Evolutionary conservation across 2,329 filamentous ascomycete species (phyloP).

Genomic region (Mycocentrospora acerina): DNA sequence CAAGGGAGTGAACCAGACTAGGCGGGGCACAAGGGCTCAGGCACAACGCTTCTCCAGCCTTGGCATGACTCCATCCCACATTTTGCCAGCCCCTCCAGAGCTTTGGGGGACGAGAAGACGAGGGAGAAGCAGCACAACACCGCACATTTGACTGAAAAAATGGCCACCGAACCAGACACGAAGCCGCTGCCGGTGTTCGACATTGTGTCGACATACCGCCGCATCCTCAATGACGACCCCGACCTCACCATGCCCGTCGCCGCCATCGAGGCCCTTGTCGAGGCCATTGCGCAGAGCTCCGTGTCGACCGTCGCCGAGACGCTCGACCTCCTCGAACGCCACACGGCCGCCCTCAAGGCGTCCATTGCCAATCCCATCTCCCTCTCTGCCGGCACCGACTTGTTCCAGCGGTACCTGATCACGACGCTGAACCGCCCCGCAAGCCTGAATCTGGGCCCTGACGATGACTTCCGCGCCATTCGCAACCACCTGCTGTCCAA

Average conservation of each 20-base stretch:
- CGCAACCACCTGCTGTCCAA: conserved; percentile 82
- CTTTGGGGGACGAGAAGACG: conserved; percentile 2
- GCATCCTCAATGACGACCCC: conserved; percentile 66
- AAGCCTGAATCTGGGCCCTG: conserved; percentile 47
- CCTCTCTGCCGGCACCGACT: conserved; percentile 87
- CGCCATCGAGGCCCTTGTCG: conserved; percentile 87
- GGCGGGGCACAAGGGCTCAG: too few relatives aligned
- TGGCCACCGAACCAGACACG: too few relatives aligned
- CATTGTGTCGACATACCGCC: conserved; percentile 67
- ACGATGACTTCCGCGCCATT: conserved; percentile 77
- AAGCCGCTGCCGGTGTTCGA: conserved; percentile 38
- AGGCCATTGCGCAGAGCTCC: conserved; percentile 75
- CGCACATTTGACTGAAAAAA: not conserved
- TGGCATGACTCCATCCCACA: conserved; percentile 16
- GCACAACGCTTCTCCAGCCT: conserved; percentile 1
- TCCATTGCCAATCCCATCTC: conserved; percentile 86
- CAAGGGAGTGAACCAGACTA: too few relatives aligned
- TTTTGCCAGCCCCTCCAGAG: conserved; percentile 22
- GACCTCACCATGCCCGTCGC: conserved; percentile 95
- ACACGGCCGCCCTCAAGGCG: conserved; percentile 75
- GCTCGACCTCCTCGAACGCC: conserved; percentile 76
- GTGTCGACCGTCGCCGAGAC: conserved; percentile 92
- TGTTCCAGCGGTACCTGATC: conserved; percentile 93
- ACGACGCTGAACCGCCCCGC: conserved; percentile 62
- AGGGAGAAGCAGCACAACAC: too few relatives aligned